phyloP scores from a whole-genome alignment of 2,329 filamentous ascomycete genomes.

The Aureobasidium lini region DNA sequence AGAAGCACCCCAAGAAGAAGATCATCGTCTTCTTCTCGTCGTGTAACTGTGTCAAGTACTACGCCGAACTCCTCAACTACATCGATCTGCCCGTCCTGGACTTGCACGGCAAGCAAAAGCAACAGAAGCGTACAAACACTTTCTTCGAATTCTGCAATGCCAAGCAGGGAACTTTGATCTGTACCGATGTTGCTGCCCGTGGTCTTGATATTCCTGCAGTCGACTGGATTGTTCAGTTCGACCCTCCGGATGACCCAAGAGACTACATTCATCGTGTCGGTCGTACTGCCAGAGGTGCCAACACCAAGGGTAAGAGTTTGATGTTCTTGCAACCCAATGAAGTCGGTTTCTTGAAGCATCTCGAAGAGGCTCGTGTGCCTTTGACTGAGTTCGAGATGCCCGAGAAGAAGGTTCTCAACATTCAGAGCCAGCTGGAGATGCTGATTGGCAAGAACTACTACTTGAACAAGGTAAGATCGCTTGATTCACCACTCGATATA shows the following conservation, averaged over 20 bases:
- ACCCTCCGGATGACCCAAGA: constrained; percentile 52
- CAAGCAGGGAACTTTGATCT: constrained; percentile 79
- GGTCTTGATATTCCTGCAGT: constrained; percentile 93
- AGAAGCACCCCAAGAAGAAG: constrained; percentile 90
- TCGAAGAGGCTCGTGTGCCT: constrained; percentile 86
- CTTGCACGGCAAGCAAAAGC: constrained; percentile 92
- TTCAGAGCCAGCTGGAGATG: constrained; percentile 74
- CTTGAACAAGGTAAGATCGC: constrained; percentile 64
- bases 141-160: constrained; percentile 96
- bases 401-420: constrained; percentile 81
- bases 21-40: constrained; percentile 92
- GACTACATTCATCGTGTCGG: constrained; percentile 96
- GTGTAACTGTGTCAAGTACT: constrained; percentile 83
- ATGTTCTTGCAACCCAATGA: constrained; percentile 92
- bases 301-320: constrained; percentile 77
- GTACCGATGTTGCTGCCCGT: constrained; percentile 91
- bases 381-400: constrained; percentile 96
- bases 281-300: constrained; percentile 79
- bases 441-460: constrained; percentile 95
- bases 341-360: constrained; percentile 82
- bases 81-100: constrained; percentile 87
- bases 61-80: constrained; percentile 91
- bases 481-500: not conserved
- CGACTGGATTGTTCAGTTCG: constrained; percentile 95
- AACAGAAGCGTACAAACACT: constrained; percentile 96